Base-by-base conservation (phyloP, 106 monocot genomes). In the Allium sativum region DNA sequence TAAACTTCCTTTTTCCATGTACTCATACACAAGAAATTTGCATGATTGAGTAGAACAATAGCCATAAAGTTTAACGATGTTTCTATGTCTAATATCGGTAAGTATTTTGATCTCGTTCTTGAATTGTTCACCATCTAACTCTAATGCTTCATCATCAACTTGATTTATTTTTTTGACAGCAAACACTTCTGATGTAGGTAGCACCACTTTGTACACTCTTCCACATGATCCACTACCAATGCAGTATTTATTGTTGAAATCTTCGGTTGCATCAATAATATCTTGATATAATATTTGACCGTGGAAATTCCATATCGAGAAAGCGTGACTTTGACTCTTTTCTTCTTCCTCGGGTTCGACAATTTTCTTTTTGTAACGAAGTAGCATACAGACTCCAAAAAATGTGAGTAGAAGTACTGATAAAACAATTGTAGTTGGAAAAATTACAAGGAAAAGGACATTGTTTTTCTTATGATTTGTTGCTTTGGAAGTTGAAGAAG, bases 1-100 rank as follows among this genome's bases (percentile, higher is more conserved):
- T 17, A 82, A 22, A 19, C 59, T 74, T 64, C 82, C 77, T 44
- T 17, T 72, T 42, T 74, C 71, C 43, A 74, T 63, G 64, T 75
- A 78, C 41, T 78, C 66, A 31, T 68, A 78, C 1, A 78, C 54
- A 8, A 75, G 48, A 68, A 82, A 68, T 21, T 61, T 68, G 55
- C 64, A 40, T 31, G 16, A 42, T 3, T 58, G 12, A 31, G 46
- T 31, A 7, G 68, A 74, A 48, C 82, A 78, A 62, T 18, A 82
- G 0, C 74, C 82, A 19, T 64, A 68, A 1, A 82, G 31, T 51
- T 72, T 78, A 2, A 78, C 78, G 8, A 82, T 68, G 48, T 68
- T 78, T 8, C 78, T 21, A 55, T 82, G 82, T 44, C 64, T 60
- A 15, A 78, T 63, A 12, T 65, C 18, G 2, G 59, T 65, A 18